Percentiles rank a stretch among this genome's conserved stretches.
Conservation (phyloP, 768 basidiomycete species). For the Butyriboletus loyo region DNA sequence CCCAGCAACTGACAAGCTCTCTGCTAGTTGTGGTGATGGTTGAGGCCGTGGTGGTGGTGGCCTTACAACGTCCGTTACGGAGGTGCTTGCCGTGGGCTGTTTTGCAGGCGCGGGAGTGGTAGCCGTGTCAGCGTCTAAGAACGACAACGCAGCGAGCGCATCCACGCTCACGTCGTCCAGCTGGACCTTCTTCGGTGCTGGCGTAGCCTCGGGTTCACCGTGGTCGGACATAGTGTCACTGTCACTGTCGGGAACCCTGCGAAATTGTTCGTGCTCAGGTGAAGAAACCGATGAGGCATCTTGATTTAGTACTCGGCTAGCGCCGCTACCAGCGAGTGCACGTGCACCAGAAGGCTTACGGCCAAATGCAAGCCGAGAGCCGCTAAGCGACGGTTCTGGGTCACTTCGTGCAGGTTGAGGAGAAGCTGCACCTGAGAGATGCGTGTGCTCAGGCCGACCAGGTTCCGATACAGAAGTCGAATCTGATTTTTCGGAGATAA, state of each 20-base stretch:
- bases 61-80: conserved; percentile 4
- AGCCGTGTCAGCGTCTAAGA: conserved; percentile 49
- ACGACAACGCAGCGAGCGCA: conserved; percentile 75
- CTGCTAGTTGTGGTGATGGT: conserved; percentile 36
- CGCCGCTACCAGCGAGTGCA: conserved; percentile 43
- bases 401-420: conserved; percentile 20
- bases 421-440: conserved; percentile 24
- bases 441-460: conserved; percentile 11
- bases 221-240: conserved; percentile 34
- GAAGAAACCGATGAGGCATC: conserved; percentile 38
- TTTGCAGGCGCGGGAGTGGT: conserved; percentile 18
- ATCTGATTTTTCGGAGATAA: conserved; percentile 44
- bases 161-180: conserved; percentile 58
- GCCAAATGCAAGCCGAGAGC: conserved; percentile 40
- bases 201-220: conserved; percentile 3
- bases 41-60: conserved; percentile 27
- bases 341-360: conserved; percentile 85
- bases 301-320: conserved; percentile 38
- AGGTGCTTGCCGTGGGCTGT: conserved; percentile 1
- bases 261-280: conserved; percentile 32
- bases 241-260: conserved; percentile 26
- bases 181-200: conserved; percentile 16
- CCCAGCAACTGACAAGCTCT: conserved; percentile 20
- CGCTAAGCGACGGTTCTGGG: conserved; percentile 36
- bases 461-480: conserved; percentile 31